These are phyloP conservation scores for Babesia ovis DNA, from an alignment of 169 alveolate genomes.

Conservation along the genomic window DNA sequence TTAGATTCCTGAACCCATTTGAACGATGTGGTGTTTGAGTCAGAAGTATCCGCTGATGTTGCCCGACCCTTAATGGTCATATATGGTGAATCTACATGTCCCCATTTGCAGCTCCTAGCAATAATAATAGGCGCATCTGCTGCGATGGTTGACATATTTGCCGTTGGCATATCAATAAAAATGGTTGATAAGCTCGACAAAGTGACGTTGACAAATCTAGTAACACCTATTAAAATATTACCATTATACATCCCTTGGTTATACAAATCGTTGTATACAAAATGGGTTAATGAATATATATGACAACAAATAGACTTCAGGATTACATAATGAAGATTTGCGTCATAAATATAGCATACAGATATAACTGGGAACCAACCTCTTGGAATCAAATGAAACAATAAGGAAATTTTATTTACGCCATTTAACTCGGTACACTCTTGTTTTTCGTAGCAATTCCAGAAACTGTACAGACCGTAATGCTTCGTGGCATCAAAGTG, in stretches of 20 bases:
- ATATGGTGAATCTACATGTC: neutral
- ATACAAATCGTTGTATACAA: too few species aligned
- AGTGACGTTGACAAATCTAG: neutral
- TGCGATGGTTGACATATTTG: neutral
- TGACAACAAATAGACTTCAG: too few species aligned
- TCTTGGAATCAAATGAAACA: neutral
- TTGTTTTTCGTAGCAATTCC: neutral
- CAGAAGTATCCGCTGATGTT: neutral
- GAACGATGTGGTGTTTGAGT: neutral
- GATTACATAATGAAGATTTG: too few species aligned
- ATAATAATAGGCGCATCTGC: neutral
- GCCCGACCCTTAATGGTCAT: conserved; percentile 1
- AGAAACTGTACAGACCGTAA: neutral
- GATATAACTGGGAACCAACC: neutral
- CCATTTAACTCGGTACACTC: neutral
- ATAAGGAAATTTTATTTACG: neutral
- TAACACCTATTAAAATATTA: neutral
- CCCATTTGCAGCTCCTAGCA: neutral
- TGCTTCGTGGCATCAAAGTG: neutral
- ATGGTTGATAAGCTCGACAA: neutral
- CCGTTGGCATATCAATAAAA: neutral
- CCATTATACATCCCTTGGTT: too few species aligned
- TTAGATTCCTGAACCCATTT: neutral
- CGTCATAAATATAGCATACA: too few species aligned
- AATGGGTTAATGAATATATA: too few species aligned